A percentile compares a stretch with the other conserved stretches of the same genome.
Conservation (phyloP, 345 rosid genomes). For the Balakata baccata region DNA sequence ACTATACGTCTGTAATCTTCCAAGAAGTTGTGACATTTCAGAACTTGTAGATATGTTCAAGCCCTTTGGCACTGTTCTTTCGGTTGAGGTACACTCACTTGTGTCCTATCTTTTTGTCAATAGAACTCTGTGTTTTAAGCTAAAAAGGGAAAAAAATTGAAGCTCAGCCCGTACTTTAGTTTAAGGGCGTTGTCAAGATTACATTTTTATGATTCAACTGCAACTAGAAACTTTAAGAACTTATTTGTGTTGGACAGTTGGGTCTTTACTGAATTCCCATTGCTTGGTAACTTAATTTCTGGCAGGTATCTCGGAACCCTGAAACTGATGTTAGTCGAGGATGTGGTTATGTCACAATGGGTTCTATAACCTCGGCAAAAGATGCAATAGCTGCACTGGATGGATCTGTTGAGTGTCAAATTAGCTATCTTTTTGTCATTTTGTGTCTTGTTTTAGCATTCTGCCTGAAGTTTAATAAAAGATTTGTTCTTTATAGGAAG, state of each 20-base stretch:
- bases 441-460: background rate
- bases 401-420: slow-evolving; percentile 43
- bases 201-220: background rate
- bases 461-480: slow-evolving; percentile 14
- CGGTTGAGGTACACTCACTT: slow-evolving; percentile 44
- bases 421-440: background rate
- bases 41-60: slow-evolving; percentile 52
- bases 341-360: slow-evolving; percentile 59
- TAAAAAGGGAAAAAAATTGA: background rate
- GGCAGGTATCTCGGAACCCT: slow-evolving; percentile 54
- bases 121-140: background rate
- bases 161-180: too few relatives aligned
- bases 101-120: background rate
- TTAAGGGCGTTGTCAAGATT: too few relatives aligned
- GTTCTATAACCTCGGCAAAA: slow-evolving; percentile 45
- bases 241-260: background rate
- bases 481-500: slow-evolving; percentile 43
- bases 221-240: background rate
- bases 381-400: slow-evolving; percentile 52
- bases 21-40: slow-evolving; percentile 52
- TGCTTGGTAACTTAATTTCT: slow-evolving; percentile 8
- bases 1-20: slow-evolving; percentile 61
- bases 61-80: slow-evolving; percentile 52
- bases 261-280: background rate
- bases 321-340: slow-evolving; percentile 58